Evolutionary conservation across 441 rosid genomes (phyloP).

Genomic region (Mallotus japonicus): DNA sequence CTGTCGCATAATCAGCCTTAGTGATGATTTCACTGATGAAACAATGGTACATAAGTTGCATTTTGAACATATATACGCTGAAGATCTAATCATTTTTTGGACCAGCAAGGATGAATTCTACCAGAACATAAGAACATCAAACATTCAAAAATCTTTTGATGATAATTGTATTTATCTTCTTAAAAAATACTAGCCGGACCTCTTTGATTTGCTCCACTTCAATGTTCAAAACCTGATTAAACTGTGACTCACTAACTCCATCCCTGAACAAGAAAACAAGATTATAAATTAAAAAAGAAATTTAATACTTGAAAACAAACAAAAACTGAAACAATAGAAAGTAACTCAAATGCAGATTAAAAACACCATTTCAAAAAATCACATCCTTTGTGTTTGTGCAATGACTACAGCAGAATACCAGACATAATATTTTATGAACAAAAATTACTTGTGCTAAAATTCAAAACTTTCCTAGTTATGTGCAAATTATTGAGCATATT

Average conservation of each 20-base stretch:
- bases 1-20: neutral
- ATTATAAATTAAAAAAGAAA: constrained; percentile 5
- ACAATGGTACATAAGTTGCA: neutral
- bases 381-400: neutral
- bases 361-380: neutral
- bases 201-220: constrained; percentile 81
- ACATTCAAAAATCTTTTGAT: neutral
- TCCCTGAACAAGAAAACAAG: constrained; percentile 48
- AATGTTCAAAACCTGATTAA: constrained; percentile 77
- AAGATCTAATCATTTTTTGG: neutral
- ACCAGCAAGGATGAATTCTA: constrained; percentile 12
- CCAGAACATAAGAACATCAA: neutral
- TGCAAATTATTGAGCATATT: neutral
- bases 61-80: neutral
- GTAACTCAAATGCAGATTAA: too few relatives aligned
- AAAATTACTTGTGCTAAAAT: neutral
- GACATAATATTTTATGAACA: neutral
- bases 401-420: neutral
- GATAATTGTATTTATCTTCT: neutral
- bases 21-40: neutral
- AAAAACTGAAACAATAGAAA: neutral
- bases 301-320: neutral
- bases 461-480: neutral
- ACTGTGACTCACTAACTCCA: constrained; percentile 89
- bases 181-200: constrained; percentile 36